Conservation (phyloP, 345 rosid species). For the Bretschneidera sinensis region DNA sequence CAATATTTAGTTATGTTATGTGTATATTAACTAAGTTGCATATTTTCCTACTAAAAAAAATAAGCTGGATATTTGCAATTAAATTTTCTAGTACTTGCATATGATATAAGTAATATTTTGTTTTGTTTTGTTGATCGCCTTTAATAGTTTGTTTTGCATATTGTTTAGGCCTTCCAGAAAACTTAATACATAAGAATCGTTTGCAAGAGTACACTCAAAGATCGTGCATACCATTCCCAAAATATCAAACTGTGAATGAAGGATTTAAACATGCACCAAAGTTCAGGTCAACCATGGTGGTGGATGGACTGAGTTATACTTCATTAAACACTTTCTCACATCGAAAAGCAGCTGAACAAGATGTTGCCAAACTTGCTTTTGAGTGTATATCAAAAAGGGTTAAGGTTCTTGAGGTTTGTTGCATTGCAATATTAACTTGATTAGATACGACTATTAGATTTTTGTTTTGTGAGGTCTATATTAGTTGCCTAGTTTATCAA, state of each 20-base stretch:
- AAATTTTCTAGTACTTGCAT: no score
- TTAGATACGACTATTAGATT: no score
- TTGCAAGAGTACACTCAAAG: constrained; percentile 40
- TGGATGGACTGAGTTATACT: constrained; percentile 28
- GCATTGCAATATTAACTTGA: no score
- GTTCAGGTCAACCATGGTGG: constrained; percentile 34
- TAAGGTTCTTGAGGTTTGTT: constrained; percentile 35
- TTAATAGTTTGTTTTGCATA: background rate
- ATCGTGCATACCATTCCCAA: constrained; percentile 25
- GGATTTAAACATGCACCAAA: constrained; percentile 27
- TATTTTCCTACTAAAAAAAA: no score
- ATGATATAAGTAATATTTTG: no score
- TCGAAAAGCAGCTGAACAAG: constrained; percentile 42
- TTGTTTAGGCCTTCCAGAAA: constrained; percentile 1
- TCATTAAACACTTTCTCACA: constrained; percentile 27
- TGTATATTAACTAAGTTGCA: no score
- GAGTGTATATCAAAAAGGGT: constrained; percentile 23
- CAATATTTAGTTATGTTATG: no score
- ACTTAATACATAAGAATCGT: constrained; percentile 26
- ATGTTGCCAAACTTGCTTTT: constrained; percentile 39
- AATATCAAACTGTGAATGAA: constrained; percentile 25
- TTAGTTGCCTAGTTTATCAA: no score
- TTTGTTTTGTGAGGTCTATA: no score
- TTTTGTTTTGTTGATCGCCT: background rate
- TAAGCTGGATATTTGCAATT: no score